Evolutionary conservation across 805 yeast species (phyloP).

Genomic region (Nadsonia fulvescens): DNA sequence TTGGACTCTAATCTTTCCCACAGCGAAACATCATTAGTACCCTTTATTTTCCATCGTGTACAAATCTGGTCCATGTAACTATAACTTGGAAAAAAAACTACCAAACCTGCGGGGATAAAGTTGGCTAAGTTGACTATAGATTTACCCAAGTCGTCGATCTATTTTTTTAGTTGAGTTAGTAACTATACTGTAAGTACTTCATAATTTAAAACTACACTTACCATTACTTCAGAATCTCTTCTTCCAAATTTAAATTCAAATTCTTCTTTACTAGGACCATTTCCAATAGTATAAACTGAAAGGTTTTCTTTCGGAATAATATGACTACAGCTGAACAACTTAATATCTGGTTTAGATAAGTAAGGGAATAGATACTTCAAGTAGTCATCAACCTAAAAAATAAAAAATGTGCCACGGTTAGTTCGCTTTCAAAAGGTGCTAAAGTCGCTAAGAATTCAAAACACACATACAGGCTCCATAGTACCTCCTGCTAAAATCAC

Average conservation of each 20-base stretch:
- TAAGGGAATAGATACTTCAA: conserved; percentile 48
- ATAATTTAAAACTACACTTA: too few species aligned
- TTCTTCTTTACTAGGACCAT: conserved; percentile 12
- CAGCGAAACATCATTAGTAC: conserved; percentile 8
- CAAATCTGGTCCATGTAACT: conserved; percentile 40
- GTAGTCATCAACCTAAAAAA: too few species aligned
- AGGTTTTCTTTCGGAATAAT: conserved; percentile 58
- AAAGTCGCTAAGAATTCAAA: too few species aligned
- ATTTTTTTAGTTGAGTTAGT: too few species aligned
- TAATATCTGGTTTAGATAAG: conserved; percentile 23
- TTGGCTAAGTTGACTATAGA: conserved; percentile 25
- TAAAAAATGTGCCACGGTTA: too few species aligned
- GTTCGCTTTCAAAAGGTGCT: too few species aligned
- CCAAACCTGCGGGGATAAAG: conserved; percentile 55
- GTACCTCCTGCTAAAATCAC: conserved; percentile 87
- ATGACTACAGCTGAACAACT: conserved; percentile 61
- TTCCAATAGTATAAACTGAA: conserved; percentile 34
- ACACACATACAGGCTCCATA: conserved; percentile 70
- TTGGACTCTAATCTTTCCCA: conserved; percentile 18
- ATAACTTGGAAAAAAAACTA: conserved; percentile 75
- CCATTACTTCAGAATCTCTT: conserved; percentile 30
- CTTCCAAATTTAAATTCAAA: conserved; percentile 57
- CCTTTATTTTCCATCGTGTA: conserved; percentile 30
- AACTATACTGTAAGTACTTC: too few species aligned
- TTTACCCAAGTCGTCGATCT: conserved; percentile 33